Conservation (phyloP, 345 rosid genomes). For the Eutrema heterophyllum region DNA sequence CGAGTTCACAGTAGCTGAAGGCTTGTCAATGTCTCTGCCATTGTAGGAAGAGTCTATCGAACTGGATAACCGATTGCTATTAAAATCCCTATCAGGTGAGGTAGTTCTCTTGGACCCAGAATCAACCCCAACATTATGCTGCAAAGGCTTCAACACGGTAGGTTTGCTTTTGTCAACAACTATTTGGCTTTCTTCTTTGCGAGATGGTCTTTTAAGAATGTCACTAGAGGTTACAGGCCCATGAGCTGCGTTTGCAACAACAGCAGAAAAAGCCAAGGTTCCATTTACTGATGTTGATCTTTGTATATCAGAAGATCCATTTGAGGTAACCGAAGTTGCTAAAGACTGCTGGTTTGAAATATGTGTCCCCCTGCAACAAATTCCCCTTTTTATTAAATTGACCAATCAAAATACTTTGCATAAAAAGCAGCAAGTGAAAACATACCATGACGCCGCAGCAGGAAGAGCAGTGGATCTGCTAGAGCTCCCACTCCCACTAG, state of each 20-base stretch:
- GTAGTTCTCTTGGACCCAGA: slow-evolving; percentile 33
- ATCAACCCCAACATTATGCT: slow-evolving; percentile 29
- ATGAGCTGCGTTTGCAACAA: slow-evolving; percentile 38
- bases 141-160: slow-evolving; percentile 34
- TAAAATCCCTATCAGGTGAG: slow-evolving; percentile 28
- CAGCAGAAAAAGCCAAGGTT: slow-evolving; percentile 41
- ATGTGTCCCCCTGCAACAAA: slow-evolving; percentile 54
- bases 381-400: neutral
- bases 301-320: slow-evolving; percentile 49
- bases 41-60: slow-evolving; percentile 27
- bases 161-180: slow-evolving; percentile 29
- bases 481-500: slow-evolving; percentile 43
- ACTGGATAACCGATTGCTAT: slow-evolving; percentile 30
- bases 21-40: slow-evolving; percentile 15
- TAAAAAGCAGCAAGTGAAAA: neutral
- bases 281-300: slow-evolving; percentile 39
- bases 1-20: slow-evolving; percentile 24
- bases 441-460: slow-evolving; percentile 76
- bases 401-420: neutral
- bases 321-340: slow-evolving; percentile 36
- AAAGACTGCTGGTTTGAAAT: slow-evolving; percentile 41
- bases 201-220: slow-evolving; percentile 30
- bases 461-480: slow-evolving; percentile 58
- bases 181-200: slow-evolving; percentile 29
- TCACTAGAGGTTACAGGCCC: slow-evolving; percentile 30